phyloP scores from a whole-genome alignment of 78 protist genomes.

The Tieghemostelium lacteum region DNA sequence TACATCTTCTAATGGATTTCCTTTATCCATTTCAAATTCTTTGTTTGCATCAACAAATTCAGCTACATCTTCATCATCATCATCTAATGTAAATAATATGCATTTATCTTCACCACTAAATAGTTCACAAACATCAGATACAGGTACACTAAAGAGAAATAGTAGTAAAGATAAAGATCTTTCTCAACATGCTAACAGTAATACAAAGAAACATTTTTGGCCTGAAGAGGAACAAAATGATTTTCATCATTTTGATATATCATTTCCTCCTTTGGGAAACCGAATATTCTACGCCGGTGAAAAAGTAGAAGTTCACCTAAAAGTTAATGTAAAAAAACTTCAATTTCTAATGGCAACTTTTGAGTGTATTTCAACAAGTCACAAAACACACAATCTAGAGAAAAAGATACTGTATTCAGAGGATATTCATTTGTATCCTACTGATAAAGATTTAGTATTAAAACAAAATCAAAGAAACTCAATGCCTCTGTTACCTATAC shows the following conservation, averaged over 20 bases:
- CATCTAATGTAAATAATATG: no score
- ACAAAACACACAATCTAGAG: neutral
- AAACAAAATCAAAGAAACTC: neutral
- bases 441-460: neutral
- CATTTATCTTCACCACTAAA: neutral
- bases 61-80: neutral
- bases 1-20: no score
- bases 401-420: neutral
- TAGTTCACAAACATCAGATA: neutral
- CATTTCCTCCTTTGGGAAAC: neutral
- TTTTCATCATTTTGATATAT: neutral
- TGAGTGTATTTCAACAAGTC: constrained; percentile 33
- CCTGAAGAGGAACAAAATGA: neutral
- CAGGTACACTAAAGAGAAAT: neutral
- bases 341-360: constrained; percentile 37
- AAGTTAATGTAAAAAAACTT: constrained; percentile 44
- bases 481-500: neutral
- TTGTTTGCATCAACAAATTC: neutral
- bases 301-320: neutral
- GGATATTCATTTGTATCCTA: constrained; percentile 26
- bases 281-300: constrained; percentile 43
- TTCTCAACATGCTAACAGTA: neutral
- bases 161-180: neutral
- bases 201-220: neutral
- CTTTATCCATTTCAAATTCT: neutral